Percentiles rank a stretch among this genome's conserved stretches.
Evolutionary conservation across 2,329 filamentous ascomycete species (phyloP).

Genomic region (Colletotrichum sidae): DNA sequence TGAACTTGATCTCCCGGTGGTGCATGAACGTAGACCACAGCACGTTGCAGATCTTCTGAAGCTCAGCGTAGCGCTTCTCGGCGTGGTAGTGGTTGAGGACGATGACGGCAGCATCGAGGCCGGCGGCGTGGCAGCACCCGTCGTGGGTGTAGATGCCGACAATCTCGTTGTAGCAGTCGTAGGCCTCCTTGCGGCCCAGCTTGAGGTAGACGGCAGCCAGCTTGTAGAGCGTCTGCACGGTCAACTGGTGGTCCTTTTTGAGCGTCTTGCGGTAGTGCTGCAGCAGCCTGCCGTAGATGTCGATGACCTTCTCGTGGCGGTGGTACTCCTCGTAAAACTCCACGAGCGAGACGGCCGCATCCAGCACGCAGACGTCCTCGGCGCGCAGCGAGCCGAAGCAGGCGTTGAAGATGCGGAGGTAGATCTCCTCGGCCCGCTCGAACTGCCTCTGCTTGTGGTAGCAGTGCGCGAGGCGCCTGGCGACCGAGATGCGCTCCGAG

Average conservation of each 20-base stretch:
- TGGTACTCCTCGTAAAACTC: slow-evolving; percentile 45
- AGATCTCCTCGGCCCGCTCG: slow-evolving; percentile 52
- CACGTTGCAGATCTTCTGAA: slow-evolving; percentile 56
- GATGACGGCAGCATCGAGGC: slow-evolving; percentile 57
- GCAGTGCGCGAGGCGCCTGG: slow-evolving; percentile 49
- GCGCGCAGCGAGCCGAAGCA: slow-evolving; percentile 46
- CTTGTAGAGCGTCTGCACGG: slow-evolving; percentile 49
- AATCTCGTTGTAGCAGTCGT: slow-evolving; percentile 52
- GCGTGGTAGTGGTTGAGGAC: slow-evolving; percentile 58
- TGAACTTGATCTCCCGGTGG: slow-evolving; percentile 52
- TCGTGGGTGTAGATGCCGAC: slow-evolving; percentile 48
- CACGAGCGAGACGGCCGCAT: slow-evolving; percentile 46
- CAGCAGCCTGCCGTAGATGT: slow-evolving; percentile 49
- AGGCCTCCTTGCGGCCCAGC: slow-evolving; percentile 46
- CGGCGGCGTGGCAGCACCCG: slow-evolving; percentile 51
- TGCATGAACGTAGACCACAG: slow-evolving; percentile 53
- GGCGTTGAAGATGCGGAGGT: slow-evolving; percentile 51
- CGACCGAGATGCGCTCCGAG: slow-evolving; percentile 48
- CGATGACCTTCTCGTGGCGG: slow-evolving; percentile 50
- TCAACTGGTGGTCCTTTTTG: slow-evolving; percentile 44
- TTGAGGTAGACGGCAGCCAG: slow-evolving; percentile 30
- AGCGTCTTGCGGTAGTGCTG: slow-evolving; percentile 43
- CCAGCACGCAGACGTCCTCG: slow-evolving; percentile 45
- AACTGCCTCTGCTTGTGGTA: slow-evolving; percentile 49
- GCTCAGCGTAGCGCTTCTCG: slow-evolving; percentile 56